Evolutionary conservation across 225 moss, liverwort and hornwort genomes (phyloP), one percentile per base, ranked within the genome.

Genomic region (Bryoerythrophyllum caledonicum): DNA sequence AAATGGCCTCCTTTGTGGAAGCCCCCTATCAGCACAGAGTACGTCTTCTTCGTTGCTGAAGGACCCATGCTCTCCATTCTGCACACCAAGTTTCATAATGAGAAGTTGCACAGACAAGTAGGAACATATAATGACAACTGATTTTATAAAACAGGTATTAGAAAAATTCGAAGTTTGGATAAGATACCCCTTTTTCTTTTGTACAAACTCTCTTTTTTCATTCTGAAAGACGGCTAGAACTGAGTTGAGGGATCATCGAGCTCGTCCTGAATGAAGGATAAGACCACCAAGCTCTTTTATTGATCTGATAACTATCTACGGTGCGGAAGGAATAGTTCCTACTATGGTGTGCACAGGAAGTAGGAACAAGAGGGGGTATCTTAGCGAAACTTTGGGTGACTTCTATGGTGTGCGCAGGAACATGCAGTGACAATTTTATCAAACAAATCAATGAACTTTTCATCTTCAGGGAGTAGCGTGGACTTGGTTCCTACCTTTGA

Each of bases 11-110:
- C 96, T 82, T 94, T 97, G 51, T 94, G 71, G 27, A 90, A 90
- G 16, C 96, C 96, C 20, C 96, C 96, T 76, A 97, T 91, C 72
- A 97, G 76, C 40, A 91, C 91, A 4, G 94, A 83, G 63, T 87
- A 94, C 1, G 96, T 90, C 64, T 94, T 97, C 84, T 97, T 94
- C 48, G 84, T 73, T 16, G 96, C 91, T 61, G 53, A 63, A 26
- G 86, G 90, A 32, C 86, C 88, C 63, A 89, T 74, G 23, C 82
- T 69, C 83, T 86, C 83, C 96, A 97, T 97, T 71, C 94, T 82
- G 83, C 79, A 81, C 58, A 23, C 30, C 34, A 28, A 15, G 38
- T 15, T 58, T 34, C 30, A n/a, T 24, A 11, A 32, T 17, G 4
- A 68, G 43, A 58, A 17, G 37, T 4, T 68, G 1, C 20, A 52